Conservation (phyloP, 2,329 filamentous ascomycete genomes). For the Laburnicola sp. region DNA sequence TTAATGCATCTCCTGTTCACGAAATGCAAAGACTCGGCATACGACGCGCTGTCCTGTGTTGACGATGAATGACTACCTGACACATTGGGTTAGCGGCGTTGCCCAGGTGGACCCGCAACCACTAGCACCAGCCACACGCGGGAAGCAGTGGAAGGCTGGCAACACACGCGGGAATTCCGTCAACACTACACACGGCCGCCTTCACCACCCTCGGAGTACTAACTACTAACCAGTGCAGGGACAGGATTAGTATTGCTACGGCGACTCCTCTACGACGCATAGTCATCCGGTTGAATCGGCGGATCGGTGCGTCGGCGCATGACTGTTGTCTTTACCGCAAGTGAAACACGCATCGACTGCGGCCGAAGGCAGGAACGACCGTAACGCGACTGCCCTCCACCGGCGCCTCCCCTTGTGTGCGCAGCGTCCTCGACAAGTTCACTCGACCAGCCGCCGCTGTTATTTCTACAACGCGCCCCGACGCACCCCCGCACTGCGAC, state of each 20-base stretch:
- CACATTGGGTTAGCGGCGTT: too few relatives aligned
- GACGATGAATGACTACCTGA: too few relatives aligned
- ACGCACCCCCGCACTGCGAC: conserved; percentile 24
- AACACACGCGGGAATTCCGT: conserved; percentile 13
- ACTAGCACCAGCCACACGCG: not conserved
- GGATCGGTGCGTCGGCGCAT: conserved; percentile 29
- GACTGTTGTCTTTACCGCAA: conserved; percentile 22
- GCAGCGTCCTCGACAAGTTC: conserved; percentile 5
- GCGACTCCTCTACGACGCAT: conserved; percentile 13
- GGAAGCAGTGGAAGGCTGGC: conserved; percentile 19
- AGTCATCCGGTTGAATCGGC: conserved; percentile 19
- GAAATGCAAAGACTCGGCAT: too few relatives aligned
- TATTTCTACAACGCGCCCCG: conserved; percentile 15
- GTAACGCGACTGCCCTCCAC: conserved; percentile 10
- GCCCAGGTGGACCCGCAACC: too few relatives aligned
- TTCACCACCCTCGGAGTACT: conserved; percentile 24
- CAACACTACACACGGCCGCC: conserved; percentile 31
- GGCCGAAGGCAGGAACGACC: conserved; percentile 6
- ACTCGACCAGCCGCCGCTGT: conserved; percentile 2
- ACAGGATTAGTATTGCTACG: conserved; percentile 22
- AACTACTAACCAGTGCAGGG: conserved; percentile 41
- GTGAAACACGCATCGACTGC: conserved; percentile 27
- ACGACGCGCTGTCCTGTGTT: too few relatives aligned
- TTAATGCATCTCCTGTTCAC: too few relatives aligned
- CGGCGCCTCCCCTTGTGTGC: conserved; percentile 8